Evolutionary conservation across 208 protist genomes (phyloP).

Genomic region (Plasmodiophora brassicae): DNA sequence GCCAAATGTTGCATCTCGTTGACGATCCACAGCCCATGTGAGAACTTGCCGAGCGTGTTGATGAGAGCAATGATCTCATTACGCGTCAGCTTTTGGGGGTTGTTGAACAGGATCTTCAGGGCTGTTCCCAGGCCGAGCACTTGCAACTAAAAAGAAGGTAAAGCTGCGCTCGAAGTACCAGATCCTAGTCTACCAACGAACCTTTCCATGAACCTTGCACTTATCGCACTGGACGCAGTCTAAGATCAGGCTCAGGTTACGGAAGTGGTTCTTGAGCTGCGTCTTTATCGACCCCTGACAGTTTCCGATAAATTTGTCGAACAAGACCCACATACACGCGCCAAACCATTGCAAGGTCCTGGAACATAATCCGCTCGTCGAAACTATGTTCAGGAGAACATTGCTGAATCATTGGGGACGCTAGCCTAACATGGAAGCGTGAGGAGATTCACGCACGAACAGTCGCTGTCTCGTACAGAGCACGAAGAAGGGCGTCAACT

Average conservation of each 20-base stretch:
- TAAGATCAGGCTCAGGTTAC: constrained; percentile 32
- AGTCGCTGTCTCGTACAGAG: background rate
- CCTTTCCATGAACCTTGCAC: constrained; percentile 30
- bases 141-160: background rate
- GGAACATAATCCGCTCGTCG: background rate
- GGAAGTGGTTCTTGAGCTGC: background rate
- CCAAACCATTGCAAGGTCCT: background rate
- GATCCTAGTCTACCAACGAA: background rate
- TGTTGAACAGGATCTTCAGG: constrained; percentile 34
- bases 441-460: background rate
- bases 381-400: constrained; percentile 32
- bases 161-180: background rate
- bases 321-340: too few relatives aligned
- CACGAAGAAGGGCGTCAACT: background rate
- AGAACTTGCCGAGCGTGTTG: constrained; percentile 32
- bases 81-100: background rate
- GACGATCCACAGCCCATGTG: constrained; percentile 14
- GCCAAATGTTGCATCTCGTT: background rate
- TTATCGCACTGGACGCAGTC: constrained; percentile 36
- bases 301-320: too few relatives aligned
- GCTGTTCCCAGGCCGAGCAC: constrained; percentile 25
- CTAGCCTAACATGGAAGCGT: background rate
- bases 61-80: constrained; percentile 39
- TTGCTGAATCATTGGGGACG: background rate
- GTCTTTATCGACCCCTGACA: background rate